Conservation (phyloP, 2,329 filamentous ascomycete species). For the Pseudocercospora musae region DNA sequence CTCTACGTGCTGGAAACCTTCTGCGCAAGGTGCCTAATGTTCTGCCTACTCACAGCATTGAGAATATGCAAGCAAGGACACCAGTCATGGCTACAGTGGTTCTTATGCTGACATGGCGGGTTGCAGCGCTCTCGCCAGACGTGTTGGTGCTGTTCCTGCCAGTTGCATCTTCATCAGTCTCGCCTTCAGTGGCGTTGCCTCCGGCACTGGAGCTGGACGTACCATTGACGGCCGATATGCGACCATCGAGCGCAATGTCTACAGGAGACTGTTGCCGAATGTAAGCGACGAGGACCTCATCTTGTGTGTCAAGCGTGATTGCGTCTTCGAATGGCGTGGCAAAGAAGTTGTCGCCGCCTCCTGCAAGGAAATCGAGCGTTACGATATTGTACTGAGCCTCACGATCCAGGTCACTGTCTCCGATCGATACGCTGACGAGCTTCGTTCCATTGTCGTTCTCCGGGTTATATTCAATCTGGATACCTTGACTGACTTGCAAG, state of each 20-base stretch:
- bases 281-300: conserved; percentile 54
- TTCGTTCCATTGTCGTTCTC: conserved; percentile 47
- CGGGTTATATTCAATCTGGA: conserved; percentile 58
- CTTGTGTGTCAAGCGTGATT: conserved; percentile 51
- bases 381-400: conserved; percentile 54
- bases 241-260: conserved; percentile 49
- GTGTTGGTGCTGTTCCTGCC: neutral
- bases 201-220: conserved; percentile 8
- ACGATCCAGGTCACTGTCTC: conserved; percentile 48
- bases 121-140: neutral
- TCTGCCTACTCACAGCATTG: neutral
- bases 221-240: conserved; percentile 39
- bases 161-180: neutral
- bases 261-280: conserved; percentile 51
- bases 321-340: conserved; percentile 37
- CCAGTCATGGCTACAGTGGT: neutral
- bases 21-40: no score
- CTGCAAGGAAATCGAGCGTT: conserved; percentile 62
- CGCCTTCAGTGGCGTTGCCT: conserved; percentile 2
- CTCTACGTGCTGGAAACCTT: no score
- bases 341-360: conserved; percentile 60
- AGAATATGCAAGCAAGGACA: neutral
- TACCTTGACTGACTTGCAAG: conserved; percentile 58
- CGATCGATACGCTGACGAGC: conserved; percentile 54
- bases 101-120: neutral